Evolutionary conservation across 2,329 filamentous ascomycete species (phyloP), one percentile per base, ranked within the genome.

Genomic region (Aureobasidium zeae): DNA sequence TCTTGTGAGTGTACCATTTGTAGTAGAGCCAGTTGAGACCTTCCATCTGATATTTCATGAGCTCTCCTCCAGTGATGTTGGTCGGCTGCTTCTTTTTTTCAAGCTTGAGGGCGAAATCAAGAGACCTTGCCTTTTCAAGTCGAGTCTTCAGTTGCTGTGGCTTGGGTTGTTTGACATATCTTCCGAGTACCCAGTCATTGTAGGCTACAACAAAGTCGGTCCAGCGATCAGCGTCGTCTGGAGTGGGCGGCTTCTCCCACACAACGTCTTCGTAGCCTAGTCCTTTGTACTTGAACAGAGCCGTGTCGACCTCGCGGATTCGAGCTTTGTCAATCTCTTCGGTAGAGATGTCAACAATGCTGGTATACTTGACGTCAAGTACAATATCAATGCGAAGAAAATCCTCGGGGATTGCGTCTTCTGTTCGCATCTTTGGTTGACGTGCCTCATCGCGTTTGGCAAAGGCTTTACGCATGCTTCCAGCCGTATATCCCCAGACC

Each of bases 1-100:
- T 96, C 57, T 84, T 80, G 52, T 80, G 73, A 38, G 76, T 71
- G 55, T 87, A 83, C 70, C 86, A 96, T 57, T 91, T 91, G 60
- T 84, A 88, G 47, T 94, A 81, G 2, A 98, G 74, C 88, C 91
- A 98, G 55, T 96, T 95, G 39, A 95, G 69, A 15, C 91, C 91
- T 47, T 95, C 85, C 32, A 93, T 66, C 59, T 98, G 91, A 56
- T 98, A 96, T 24, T 79, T 76, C 88, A 96, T 96, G 47, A 96
- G 69, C 51, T 87, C 77, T 17, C 88, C 87, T 25, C 84, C 79
- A 22, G 75, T 76, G 6, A 96, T 69, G 11, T 78, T 78, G 1
- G 72, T 65, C 0, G 91, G 91, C 56, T 96, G 89, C 11, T 69
- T 64, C 26, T 78, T 69, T 50, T 86, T 72, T 51, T 86, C 76